Evolutionary conservation across 1,284 basidiomycete genomes (phyloP).

Genomic region (Rhodofomes roseus): DNA sequence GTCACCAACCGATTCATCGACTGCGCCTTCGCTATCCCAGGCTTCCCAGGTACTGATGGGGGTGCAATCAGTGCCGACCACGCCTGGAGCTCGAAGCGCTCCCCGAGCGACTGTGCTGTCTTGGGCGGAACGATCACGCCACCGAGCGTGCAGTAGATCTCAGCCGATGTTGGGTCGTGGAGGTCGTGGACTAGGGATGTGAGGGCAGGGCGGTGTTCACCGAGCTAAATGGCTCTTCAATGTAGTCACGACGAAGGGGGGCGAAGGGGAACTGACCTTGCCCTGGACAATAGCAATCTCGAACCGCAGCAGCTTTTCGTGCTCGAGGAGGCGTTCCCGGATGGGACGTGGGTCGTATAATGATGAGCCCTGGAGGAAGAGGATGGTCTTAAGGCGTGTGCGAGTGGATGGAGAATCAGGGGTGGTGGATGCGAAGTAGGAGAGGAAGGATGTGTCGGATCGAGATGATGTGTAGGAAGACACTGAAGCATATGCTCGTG

Average conservation of each 20-base stretch:
- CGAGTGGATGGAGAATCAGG: conserved; percentile 75
- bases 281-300: conserved; percentile 82
- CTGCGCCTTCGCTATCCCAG: conserved; percentile 16
- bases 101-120: conserved; percentile 49
- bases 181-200: conserved; percentile 67
- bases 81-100: conserved; percentile 46
- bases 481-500: conserved; percentile 21
- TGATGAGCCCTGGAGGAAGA: conserved; percentile 76
- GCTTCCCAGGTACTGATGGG: conserved; percentile 19
- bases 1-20: conserved; percentile 35
- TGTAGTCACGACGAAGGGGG: neutral
- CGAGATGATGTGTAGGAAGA: conserved; percentile 50
- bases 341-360: conserved; percentile 59
- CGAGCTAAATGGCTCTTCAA: conserved; percentile 39
- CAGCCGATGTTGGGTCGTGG: conserved; percentile 72
- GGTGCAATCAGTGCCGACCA: conserved; percentile 50
- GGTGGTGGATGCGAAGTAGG: conserved; percentile 64
- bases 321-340: conserved; percentile 42
- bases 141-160: conserved; percentile 76
- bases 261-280: conserved; percentile 49
- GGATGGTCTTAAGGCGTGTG: conserved; percentile 66
- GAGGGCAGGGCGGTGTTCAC: conserved; percentile 64
- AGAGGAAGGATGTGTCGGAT: conserved; percentile 57
- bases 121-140: conserved; percentile 68
- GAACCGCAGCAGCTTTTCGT: conserved; percentile 54